Percentiles rank a stretch among this genome's conserved stretches.
These are phyloP conservation scores for Blastocystis sp. DNA, from an alignment of 352 stramenopile genomes.

Conservation along the genomic window DNA sequence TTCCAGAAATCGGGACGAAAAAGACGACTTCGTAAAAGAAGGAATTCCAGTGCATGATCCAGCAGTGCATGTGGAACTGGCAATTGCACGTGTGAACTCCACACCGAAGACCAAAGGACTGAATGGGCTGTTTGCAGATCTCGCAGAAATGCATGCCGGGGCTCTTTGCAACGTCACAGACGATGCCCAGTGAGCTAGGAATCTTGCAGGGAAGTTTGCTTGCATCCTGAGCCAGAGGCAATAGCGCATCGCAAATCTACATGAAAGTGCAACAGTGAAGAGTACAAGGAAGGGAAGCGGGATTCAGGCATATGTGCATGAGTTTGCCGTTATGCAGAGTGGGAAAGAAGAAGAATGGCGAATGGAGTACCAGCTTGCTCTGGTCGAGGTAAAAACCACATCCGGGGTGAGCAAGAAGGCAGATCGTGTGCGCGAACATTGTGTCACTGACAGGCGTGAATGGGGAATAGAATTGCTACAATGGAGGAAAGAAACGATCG, in stretches of 20 bases:
- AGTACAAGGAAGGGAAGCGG: not conserved
- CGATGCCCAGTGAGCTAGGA: no score
- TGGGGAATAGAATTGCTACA: not conserved
- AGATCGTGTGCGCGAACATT: not conserved
- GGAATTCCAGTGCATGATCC: not conserved
- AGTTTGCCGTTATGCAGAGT: not conserved
- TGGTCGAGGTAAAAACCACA: conserved; percentile 8
- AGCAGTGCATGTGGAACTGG: not conserved
- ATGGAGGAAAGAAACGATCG: not conserved
- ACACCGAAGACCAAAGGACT: not conserved
- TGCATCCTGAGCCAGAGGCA: not conserved
- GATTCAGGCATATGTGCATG: not conserved
- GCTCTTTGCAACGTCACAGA: not conserved
- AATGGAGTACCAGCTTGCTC: not conserved
- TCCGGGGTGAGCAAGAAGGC: not conserved
- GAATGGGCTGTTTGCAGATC: not conserved
- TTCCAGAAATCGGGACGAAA: not conserved
- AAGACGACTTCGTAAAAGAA: not conserved
- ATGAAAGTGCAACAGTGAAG: not conserved
- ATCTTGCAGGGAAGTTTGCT: not conserved
- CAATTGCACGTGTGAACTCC: not conserved
- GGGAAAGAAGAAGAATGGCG: not conserved
- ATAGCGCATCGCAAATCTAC: not conserved
- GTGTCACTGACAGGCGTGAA: not conserved
- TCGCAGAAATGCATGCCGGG: not conserved